Conservation (phyloP, 768 basidiomycete genomes). For the Rhodotorula diobovata region DNA sequence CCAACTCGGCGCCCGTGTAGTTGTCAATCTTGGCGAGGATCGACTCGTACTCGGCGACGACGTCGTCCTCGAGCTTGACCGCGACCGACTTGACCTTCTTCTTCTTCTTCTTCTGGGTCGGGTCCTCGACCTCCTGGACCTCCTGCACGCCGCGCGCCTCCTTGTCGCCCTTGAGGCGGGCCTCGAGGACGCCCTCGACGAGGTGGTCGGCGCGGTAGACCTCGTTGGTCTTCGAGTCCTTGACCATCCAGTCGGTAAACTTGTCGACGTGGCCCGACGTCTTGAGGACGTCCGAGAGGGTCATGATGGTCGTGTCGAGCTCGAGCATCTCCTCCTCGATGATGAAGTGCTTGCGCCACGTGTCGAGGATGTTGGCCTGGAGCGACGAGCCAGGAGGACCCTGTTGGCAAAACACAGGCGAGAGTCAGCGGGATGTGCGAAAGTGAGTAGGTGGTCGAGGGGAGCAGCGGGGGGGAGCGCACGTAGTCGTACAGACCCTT, state of each 20-base stretch:
- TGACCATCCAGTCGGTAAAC: constrained; percentile 93
- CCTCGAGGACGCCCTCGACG: constrained; percentile 64
- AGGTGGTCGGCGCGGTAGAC: constrained; percentile 52
- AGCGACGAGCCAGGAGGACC: constrained; percentile 92
- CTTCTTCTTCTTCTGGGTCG: constrained; percentile 69
- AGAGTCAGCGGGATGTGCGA: background rate
- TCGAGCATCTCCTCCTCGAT: constrained; percentile 98
- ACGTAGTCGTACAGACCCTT: constrained; percentile 92
- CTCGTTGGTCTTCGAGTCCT: constrained; percentile 57
- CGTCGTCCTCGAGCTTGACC: constrained; percentile 67
- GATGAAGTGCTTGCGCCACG: constrained; percentile 98
- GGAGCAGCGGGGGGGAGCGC: background rate
- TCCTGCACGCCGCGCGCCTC: constrained; percentile 74
- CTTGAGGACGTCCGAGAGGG: constrained; percentile 87
- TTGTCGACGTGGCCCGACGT: constrained; percentile 95
- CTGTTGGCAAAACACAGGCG: constrained; percentile 1
- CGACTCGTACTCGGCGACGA: constrained; percentile 70
- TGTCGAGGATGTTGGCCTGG: constrained; percentile 91
- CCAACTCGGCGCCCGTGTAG: constrained; percentile 49
- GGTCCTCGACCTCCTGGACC: constrained; percentile 56
- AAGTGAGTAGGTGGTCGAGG: background rate
- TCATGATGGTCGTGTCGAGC: constrained; percentile 97
- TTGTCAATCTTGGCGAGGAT: constrained; percentile 91
- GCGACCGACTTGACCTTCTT: constrained; percentile 62
- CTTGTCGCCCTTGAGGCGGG: constrained; percentile 79